Evolutionary conservation across 495 filamentous ascomycete genomes (phyloP), one percentile per base, ranked within the genome.

Genomic region (Friedmanniomyces endolithicus): DNA sequence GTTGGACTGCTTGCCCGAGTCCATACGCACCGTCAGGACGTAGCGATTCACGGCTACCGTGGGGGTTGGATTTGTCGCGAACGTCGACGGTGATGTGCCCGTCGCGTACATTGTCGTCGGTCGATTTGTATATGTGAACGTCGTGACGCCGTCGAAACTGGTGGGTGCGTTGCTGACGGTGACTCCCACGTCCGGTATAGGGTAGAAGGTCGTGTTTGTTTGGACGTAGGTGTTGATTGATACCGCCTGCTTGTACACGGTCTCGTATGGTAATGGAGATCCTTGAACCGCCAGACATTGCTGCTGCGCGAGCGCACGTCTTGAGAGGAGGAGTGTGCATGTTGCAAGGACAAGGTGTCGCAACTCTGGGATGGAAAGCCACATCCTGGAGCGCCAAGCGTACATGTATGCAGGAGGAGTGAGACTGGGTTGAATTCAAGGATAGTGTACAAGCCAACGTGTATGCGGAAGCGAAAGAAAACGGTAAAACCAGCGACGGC

Each of bases 401-500:
- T 27, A 4, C 2, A 20, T 8, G 19, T 6, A 23, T 24, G 44
- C 12, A 4, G 44, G 16, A n/a, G n/a, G n/a, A n/a, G n/a, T n/a
- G n/a, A n/a, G n/a, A n/a, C n/a, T n/a, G n/a, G n/a, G n/a, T n/a
- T n/a, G 44, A 47, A 47, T 2, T 47, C 11, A 27, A 47, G 29
- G 75, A 14, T 14, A 41, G 37, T 41, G 16, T 14, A 41, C 37
- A 41, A 41, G 37, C 4, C 14, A 85, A 82, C 50, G 71, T 71
- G 37, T 76, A 78, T 41, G 37, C 37, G 27, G 27, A 41, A 41
- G 12, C 37, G 37, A 41, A 19, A 50, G 71, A 71, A 39, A 75
- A 78, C 2, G 76, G 76, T 17, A 57, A 53, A n/a, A 59, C 64
- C 56, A 77, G 71, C 53, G 70, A 72, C 19, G 72, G 65, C 60